Base-by-base conservation (phyloP, 148 eudicot species). In the Vaccinium macrocarpon region DNA sequence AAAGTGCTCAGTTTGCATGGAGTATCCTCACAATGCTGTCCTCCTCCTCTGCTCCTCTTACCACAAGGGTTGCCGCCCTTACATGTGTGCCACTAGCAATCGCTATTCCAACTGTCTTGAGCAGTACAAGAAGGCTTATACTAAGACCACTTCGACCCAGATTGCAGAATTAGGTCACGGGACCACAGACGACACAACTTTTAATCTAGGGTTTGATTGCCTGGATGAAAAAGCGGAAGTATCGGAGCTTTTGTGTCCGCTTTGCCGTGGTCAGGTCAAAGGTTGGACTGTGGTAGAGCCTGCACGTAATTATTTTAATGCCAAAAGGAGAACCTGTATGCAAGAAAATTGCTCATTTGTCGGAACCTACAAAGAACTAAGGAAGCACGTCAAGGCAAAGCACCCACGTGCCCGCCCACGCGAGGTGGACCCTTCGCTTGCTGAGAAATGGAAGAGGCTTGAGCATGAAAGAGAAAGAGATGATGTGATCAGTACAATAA, bases 241-340 rank as follows among this genome's bases (percentile, higher is more conserved):
- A 42, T 85, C 92, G 23, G 92, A 90, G 88, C 94, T 95, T 79
- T 80, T 89, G 48, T 95, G 97, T 57, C 97, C 98, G 6, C 93
- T 93, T 38, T 95, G 98, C 80, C 95, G 98, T n/a, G 95, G 98
- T 23, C 94, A 92, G 86, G 98, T 95, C 64, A 95, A 93, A 76
- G 98, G 98, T 27, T 95, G 97, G 95, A 93, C 98, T 8, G 90
- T 93, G 71, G 92, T 93, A 70, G 91, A 90, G 82, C 90, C 89
- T 8, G 95, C 98, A 13, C 92, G 95, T 35, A 88, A 88, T 75
- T 85, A 82, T 91, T 88, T 93, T 57, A 92, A 95, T 82, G 85
- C 88, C 73, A 92, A 91, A 89, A 89, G 87, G 81, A 90, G 95
- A 50, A 87, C 89, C 16, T 95, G 98, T 89, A 91, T 88, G 92